Evolutionary conservation across 768 basidiomycete genomes (phyloP), one percentile per base, ranked within the genome.

Genomic region (Lepiota venenata): DNA sequence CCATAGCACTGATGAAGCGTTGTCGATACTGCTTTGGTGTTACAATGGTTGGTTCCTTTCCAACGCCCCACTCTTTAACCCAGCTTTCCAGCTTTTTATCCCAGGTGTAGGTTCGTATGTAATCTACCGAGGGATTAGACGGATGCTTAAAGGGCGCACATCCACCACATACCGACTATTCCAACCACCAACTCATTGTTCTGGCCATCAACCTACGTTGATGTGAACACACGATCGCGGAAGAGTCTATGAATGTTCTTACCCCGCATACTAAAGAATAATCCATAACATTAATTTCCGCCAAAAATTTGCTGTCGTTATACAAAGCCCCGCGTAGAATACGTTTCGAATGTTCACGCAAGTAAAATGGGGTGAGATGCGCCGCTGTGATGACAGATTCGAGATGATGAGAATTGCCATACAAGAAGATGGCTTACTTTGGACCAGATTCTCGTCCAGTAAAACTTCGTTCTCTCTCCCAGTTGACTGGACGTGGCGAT

Each of bases 11-110:
- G 56, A 88, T 74, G 69, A 93, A 93, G 29, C 91, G 81, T 52
- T 91, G 88, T 61, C 91, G 79, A 73, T 98, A 98, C 68, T 95
- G 92, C 65, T 87, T 93, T 2, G 96, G 96, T 2, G 94, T 96
- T 21, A 98, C 91, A 62, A 99, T 95, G 0, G 96, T 98, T 0
- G 97, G 96, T 59, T 96, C 96, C 62, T 81, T 86, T 40, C 84
- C 85, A 41, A 81, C 80, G 18, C 83, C 88, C 2, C 92, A 87
- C 61, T 98, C 97, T 65, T 98, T 99, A 41, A 98, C 93, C 94
- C 93, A 97, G 56, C 88, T 98, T 72, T 98, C 97, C 15, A 99
- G 74, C 61, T 93, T 94, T 75, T 99, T 99, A 74, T 99, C 97
- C 93, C 93, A 97, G 0, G 93, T 96, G 64, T 95, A 96, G 3